These are phyloP conservation scores for Neonectria neomacrospora DNA, from an alignment of 2,329 filamentous ascomycete species.

Conservation along the genomic window DNA sequence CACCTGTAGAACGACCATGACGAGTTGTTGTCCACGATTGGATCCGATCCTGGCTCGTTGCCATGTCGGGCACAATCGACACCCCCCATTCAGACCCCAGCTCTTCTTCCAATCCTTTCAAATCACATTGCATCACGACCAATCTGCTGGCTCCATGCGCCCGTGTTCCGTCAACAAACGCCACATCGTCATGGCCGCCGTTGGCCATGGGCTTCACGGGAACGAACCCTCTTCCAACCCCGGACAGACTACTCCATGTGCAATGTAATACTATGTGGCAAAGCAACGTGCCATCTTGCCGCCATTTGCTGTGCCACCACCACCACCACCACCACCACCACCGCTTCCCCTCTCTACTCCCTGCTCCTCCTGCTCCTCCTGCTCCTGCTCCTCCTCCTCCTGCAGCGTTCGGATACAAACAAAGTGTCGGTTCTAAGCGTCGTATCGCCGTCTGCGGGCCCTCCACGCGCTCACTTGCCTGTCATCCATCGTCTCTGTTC, in stretches of 20 bases:
- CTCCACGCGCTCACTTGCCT: background rate
- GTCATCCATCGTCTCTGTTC: background rate
- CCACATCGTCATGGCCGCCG: background rate
- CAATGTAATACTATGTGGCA: no score
- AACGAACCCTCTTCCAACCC: background rate
- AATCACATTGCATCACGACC: background rate
- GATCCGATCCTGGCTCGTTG: background rate
- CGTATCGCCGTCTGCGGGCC: conserved; percentile 20
- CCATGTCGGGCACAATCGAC: no score
- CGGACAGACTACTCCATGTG: no score
- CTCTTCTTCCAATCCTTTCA: background rate
- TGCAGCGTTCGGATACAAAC: background rate
- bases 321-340: no score
- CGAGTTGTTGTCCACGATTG: background rate
- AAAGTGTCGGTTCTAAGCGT: conserved; percentile 14
- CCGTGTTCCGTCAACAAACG: conserved; percentile 10
- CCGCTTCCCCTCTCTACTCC: background rate
- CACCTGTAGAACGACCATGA: background rate
- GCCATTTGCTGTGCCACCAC: no score
- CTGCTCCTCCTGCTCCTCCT: background rate
- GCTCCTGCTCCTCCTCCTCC: background rate
- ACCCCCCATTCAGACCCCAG: background rate
- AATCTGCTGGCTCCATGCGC: conserved; percentile 1
- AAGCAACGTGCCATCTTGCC: no score
- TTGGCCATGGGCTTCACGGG: background rate